phyloP scores from a whole-genome alignment of 225 moss, liverwort and hornwort species.

The Anthoceros angustus region DNA sequence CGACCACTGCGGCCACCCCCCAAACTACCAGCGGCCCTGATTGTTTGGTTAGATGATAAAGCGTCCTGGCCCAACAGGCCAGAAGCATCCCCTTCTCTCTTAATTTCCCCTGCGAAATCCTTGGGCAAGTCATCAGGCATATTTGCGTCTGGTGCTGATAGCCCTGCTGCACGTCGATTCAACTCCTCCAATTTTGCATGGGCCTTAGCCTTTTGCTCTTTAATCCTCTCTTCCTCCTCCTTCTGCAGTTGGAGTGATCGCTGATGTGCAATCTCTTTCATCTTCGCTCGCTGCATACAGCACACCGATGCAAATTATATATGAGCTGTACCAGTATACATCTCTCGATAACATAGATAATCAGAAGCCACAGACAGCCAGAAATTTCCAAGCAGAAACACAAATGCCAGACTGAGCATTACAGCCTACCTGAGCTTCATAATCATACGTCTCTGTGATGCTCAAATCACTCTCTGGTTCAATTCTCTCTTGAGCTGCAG shows the following conservation, averaged over 20 bases:
- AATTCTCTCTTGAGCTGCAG: conserved; percentile 30
- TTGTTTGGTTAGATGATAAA: conserved; percentile 17
- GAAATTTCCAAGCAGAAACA: neutral
- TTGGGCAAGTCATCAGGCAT: conserved; percentile 17
- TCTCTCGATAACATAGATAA: neutral
- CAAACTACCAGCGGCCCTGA: conserved; percentile 9
- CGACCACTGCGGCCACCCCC: conserved; percentile 37
- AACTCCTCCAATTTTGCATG: conserved; percentile 91
- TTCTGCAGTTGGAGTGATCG: conserved; percentile 68
- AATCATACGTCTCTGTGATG: conserved; percentile 47
- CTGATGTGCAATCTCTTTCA: conserved; percentile 89
- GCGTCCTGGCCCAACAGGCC: conserved; percentile 15
- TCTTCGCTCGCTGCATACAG: conserved; percentile 61
- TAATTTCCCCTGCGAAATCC: conserved; percentile 19
- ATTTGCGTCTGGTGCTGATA: conserved; percentile 12
- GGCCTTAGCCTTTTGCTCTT: conserved; percentile 93
- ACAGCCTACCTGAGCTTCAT: conserved; percentile 60
- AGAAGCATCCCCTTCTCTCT: conserved; percentile 14
- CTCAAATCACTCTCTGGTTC: conserved; percentile 25
- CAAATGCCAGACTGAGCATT: no score
- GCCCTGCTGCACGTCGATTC: conserved; percentile 43
- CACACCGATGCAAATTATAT: neutral
- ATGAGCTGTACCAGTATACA: neutral
- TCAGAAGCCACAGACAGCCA: neutral
- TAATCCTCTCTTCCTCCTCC: conserved; percentile 90